Conservation (phyloP, 1,284 basidiomycete species). For the Spongiforma sp. region DNA sequence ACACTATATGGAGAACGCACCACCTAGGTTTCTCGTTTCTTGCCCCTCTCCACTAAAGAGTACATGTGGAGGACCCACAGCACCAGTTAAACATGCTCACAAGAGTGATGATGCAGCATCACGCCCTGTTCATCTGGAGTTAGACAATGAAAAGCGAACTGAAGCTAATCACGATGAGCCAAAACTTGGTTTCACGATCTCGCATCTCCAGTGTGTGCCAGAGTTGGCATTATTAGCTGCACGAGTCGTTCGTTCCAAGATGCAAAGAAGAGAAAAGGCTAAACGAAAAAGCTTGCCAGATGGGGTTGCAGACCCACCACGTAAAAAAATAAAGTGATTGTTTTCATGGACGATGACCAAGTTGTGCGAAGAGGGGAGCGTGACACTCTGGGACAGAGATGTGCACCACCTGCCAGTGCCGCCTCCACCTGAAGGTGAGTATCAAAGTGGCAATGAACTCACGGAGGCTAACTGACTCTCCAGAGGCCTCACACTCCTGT, state of each 20-base stretch:
- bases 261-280: conserved; percentile 52
- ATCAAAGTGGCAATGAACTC: conserved; percentile 27
- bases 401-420: conserved; percentile 32
- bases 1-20: conserved; percentile 70
- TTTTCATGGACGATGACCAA: conserved; percentile 66
- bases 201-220: conserved; percentile 74
- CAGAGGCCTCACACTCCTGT: conserved; percentile 6
- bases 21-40: conserved; percentile 7
- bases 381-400: conserved; percentile 70
- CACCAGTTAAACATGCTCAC: conserved; percentile 34
- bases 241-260: conserved; percentile 63
- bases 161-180: conserved; percentile 6
- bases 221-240: conserved; percentile 65
- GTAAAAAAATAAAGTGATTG: conserved; percentile 61
- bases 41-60: conserved; percentile 8
- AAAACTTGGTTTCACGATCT: conserved; percentile 64
- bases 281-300: conserved; percentile 37
- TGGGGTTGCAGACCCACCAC: conserved; percentile 15
- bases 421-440: not conserved
- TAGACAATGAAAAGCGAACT: too few species aligned
- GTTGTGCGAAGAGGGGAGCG: conserved; percentile 67
- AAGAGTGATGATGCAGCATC: too few species aligned
- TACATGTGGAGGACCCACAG: conserved; percentile 7
- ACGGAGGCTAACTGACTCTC: conserved; percentile 19
- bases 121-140: too few species aligned